Evolutionary conservation across 441 rosid genomes (phyloP).

Genomic region (Macaranga tanarius): DNA sequence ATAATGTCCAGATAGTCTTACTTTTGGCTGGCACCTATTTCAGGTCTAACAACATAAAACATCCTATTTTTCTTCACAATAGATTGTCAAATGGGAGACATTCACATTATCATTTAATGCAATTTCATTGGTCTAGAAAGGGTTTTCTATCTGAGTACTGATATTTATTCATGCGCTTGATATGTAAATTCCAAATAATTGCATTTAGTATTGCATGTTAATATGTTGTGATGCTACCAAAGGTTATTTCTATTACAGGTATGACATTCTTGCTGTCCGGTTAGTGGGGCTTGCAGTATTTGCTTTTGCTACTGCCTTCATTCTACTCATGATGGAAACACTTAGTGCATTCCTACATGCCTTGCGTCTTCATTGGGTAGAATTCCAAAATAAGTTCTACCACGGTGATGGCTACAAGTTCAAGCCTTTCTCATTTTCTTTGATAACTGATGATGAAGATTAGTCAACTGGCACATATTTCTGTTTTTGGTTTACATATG

Average conservation of each 20-base stretch:
- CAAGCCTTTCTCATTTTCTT: slow-evolving; percentile 84
- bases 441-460: slow-evolving; percentile 65
- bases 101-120: not conserved
- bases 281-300: slow-evolving; percentile 83
- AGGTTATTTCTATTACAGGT: slow-evolving; percentile 46
- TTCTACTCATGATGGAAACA: slow-evolving; percentile 96
- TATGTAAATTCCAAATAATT: not conserved
- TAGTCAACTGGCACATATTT: slow-evolving; percentile 30
- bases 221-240: slow-evolving; percentile 2
- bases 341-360: slow-evolving; percentile 98
- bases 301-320: slow-evolving; percentile 91
- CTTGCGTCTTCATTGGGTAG: slow-evolving; percentile 99
- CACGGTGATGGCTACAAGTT: slow-evolving; percentile 97
- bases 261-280: slow-evolving; percentile 71
- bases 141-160: not conserved
- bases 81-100: not conserved
- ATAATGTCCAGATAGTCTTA: not conserved
- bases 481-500: slow-evolving; percentile 14
- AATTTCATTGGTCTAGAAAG: not conserved
- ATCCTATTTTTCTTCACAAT: not conserved
- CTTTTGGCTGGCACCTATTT: not conserved
- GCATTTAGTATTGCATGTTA: not conserved
- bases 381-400: slow-evolving; percentile 92
- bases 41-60: not conserved
- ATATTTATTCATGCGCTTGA: not conserved